Base-by-base conservation (phyloP, 2,329 filamentous ascomycete genomes). In the Penicillium sp. region DNA sequence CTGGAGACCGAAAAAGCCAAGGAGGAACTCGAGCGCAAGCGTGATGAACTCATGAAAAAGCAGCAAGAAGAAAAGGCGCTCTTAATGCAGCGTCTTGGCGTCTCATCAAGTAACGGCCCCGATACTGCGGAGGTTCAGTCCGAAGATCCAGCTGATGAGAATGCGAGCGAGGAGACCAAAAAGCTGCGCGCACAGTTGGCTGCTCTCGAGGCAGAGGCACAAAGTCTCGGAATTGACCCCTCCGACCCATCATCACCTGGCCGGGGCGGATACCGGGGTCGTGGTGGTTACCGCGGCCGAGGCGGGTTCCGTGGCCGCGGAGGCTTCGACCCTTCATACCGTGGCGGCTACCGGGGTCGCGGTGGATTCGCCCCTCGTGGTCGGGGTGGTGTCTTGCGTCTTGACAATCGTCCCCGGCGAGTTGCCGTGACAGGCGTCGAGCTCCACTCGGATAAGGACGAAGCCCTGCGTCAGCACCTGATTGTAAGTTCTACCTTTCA, bases 331-430 rank as follows among this genome's bases (percentile, higher is more conserved):
- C 70, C 74, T 29, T 70, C 71, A 11, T 78, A 67, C 60, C 70
- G 69, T 31, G 74, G 74, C 47, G 68, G 68, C 46, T 77, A 72
- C 65, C 76, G 78, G 46, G 80, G 80, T 3, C 76, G 77, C 50
- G 76, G 76, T 51, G 70, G 65, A n/a, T 58, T 54, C 8, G 71
- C 69, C 46, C 71, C 75, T 35, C 71, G 75, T 19, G 78, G 78
- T 26, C 79, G 81, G 31, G 79, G 78, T 54, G 79, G 78, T 54
- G 82, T 84, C 16, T 78, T 81, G 64, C 77, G 83, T 60, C 75
- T 87, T 5, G 84, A 87, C 65, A 86, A 86, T 62, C 76, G 84
- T 26, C 82, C 84, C 3, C 80, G 79, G 62, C 78, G 80, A 49
- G 75, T 87, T 45, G 78, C 78, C 22, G 75, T 87, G 24, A 74